These are phyloP conservation scores for Cryptosporidium ubiquitum DNA, from an alignment of 169 alveolate genomes.

Conservation along the genomic window DNA sequence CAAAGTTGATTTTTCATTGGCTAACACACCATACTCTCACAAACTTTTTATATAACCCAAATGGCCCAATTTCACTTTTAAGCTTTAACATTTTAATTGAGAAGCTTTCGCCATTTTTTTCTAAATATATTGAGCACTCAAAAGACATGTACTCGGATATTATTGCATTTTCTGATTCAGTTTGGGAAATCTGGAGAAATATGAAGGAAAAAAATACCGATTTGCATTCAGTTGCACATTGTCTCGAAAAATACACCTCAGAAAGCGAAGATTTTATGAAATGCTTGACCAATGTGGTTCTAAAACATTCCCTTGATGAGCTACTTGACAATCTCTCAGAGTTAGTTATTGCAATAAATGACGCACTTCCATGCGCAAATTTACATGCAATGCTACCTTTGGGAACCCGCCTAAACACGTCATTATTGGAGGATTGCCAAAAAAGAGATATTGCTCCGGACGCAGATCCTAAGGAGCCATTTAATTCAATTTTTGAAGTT, in stretches of 20 bases:
- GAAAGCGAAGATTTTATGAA: slow-evolving; percentile 16
- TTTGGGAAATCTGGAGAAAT: slow-evolving; percentile 41
- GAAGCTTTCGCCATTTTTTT: slow-evolving; percentile 35
- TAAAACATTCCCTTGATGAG: slow-evolving; percentile 35
- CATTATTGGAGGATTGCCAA: neutral
- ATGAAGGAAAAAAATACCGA: neutral
- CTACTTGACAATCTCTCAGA: slow-evolving; percentile 20
- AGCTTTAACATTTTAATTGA: slow-evolving; percentile 46
- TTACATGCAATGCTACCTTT: neutral
- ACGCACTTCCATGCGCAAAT: slow-evolving; percentile 3
- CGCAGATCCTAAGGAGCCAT: slow-evolving; percentile 63
- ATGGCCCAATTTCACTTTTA: slow-evolving; percentile 50
- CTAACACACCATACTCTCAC: slow-evolving; percentile 32
- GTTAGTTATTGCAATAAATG: slow-evolving; percentile 23
- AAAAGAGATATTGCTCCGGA: neutral
- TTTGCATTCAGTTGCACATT: slow-evolving; percentile 20
- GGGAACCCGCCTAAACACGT: neutral
- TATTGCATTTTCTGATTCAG: slow-evolving; percentile 13
- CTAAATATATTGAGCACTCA: neutral
- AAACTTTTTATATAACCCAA: slow-evolving; percentile 52
- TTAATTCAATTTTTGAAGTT: slow-evolving; percentile 49
- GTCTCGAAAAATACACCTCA: slow-evolving; percentile 1
- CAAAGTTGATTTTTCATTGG: slow-evolving; percentile 58
- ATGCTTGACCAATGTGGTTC: slow-evolving; percentile 1
- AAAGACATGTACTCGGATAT: slow-evolving; percentile 3